A percentile compares a stretch with the other conserved stretches of the same genome.
These are phyloP conservation scores for Fusarium incarnatum DNA, from an alignment of 2,329 filamentous ascomycete genomes.

Conservation along the genomic window DNA sequence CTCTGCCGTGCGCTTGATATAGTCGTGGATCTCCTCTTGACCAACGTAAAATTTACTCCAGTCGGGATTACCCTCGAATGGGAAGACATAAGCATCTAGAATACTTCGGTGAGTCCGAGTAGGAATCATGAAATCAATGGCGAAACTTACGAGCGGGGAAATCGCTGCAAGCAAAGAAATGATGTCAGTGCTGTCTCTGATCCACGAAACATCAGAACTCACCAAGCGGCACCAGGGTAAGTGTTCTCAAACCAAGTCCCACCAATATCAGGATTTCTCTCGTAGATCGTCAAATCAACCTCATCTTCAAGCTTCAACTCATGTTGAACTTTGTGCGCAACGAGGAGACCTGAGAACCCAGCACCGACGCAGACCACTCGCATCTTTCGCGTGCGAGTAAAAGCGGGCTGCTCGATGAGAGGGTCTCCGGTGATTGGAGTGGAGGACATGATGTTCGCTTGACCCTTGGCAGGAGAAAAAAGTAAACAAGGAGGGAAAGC, in stretches of 20 bases:
- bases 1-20: constrained; percentile 5
- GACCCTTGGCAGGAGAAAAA: not conserved
- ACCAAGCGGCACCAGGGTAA: constrained; percentile 16
- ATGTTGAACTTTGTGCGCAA: constrained; percentile 14
- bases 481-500: not conserved
- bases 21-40: not conserved
- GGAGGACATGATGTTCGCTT: not conserved
- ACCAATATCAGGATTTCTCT: constrained; percentile 2
- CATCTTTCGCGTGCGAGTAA: constrained; percentile 6
- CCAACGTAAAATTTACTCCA: constrained; percentile 4
- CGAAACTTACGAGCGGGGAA: constrained; percentile 2
- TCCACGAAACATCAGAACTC: not conserved
- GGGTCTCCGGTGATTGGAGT: not conserved
- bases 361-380: constrained; percentile 9
- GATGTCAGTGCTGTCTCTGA: not conserved
- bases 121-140: accelerated
- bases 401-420: constrained; percentile 12
- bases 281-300: constrained; percentile 1
- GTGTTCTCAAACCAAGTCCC: constrained; percentile 19
- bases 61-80: constrained; percentile 7
- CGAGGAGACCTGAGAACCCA: constrained; percentile 5
- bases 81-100: constrained; percentile 10
- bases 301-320: constrained; percentile 6
- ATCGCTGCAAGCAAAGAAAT: not conserved
- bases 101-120: not conserved